Evolutionary conservation across 78 protist genomes (phyloP).

Genomic region (Neovahlkampfia damariscottae): DNA sequence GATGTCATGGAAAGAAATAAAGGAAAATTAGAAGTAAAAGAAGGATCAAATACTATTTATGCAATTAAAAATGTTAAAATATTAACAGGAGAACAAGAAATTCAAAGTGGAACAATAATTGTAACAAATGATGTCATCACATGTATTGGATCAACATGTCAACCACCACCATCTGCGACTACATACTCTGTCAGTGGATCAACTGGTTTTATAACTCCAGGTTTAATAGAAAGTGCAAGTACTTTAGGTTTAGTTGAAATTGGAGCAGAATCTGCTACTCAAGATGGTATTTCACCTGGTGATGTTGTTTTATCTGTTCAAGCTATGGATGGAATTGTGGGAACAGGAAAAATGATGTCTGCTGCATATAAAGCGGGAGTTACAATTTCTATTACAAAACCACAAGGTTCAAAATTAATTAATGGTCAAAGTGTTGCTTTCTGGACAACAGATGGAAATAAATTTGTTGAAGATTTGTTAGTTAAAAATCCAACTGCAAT

Average conservation of each 20-base stretch:
- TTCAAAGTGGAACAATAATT: background rate
- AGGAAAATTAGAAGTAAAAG: too few relatives aligned
- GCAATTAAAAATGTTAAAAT: constrained; percentile 3
- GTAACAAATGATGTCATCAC: constrained; percentile 7
- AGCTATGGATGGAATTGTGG: background rate
- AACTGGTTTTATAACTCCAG: constrained; percentile 1
- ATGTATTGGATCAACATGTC: constrained; percentile 2
- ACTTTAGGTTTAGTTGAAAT: background rate
- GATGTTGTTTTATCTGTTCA: background rate
- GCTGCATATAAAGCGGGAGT: background rate
- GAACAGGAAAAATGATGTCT: background rate
- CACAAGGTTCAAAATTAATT: background rate
- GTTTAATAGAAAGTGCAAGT: background rate
- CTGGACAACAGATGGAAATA: background rate
- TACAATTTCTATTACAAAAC: background rate
- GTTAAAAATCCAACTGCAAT: background rate
- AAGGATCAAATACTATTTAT: too few relatives aligned
- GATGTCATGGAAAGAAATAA: too few relatives aligned
- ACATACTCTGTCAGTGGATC: background rate
- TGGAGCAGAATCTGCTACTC: background rate
- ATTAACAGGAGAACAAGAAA: background rate
- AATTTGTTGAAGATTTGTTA: background rate
- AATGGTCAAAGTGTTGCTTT: constrained; percentile 4
- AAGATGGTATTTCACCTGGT: background rate
- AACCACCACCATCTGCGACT: background rate